Evolutionary conservation across 495 filamentous ascomycete species (phyloP).

Genomic region (Darksidea phi): DNA sequence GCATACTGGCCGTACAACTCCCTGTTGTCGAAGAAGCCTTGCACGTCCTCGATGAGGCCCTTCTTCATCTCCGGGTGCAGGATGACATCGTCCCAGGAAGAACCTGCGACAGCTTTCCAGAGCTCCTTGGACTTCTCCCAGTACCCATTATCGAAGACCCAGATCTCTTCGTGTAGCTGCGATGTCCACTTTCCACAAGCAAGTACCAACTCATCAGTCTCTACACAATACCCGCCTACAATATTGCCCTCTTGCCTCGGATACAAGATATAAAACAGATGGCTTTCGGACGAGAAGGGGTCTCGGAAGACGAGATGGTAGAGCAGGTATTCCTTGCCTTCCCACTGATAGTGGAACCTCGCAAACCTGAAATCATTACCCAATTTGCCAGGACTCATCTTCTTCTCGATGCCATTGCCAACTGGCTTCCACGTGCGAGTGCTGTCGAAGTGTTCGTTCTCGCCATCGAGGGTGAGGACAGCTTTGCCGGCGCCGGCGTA

Average conservation of each 20-base stretch:
- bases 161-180: constrained; percentile 34
- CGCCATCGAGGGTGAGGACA: constrained; percentile 6
- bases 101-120: constrained; percentile 22
- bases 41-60: constrained; percentile 33
- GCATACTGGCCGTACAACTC: constrained; percentile 23
- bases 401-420: constrained; percentile 22
- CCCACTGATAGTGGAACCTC: constrained; percentile 29
- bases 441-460: constrained; percentile 23
- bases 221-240: constrained; percentile 11
- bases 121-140: constrained; percentile 36
- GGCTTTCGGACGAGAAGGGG: neutral
- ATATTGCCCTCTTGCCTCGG: constrained; percentile 4
- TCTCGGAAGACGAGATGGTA: constrained; percentile 24
- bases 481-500: constrained; percentile 40
- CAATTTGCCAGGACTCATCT: constrained; percentile 17
- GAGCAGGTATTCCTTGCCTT: constrained; percentile 24
- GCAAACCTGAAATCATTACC: constrained; percentile 21
- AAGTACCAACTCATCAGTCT: constrained; percentile 22
- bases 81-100: constrained; percentile 35
- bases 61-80: constrained; percentile 35
- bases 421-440: constrained; percentile 29
- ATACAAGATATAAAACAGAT: constrained; percentile 16
- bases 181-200: constrained; percentile 29
- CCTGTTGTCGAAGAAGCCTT: constrained; percentile 34
- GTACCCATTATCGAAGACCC: constrained; percentile 31